Percentiles rank a stretch among this genome's conserved stretches.
Conservation (phyloP, 257 asterid genomes). For the Cruciata laevipes region DNA sequence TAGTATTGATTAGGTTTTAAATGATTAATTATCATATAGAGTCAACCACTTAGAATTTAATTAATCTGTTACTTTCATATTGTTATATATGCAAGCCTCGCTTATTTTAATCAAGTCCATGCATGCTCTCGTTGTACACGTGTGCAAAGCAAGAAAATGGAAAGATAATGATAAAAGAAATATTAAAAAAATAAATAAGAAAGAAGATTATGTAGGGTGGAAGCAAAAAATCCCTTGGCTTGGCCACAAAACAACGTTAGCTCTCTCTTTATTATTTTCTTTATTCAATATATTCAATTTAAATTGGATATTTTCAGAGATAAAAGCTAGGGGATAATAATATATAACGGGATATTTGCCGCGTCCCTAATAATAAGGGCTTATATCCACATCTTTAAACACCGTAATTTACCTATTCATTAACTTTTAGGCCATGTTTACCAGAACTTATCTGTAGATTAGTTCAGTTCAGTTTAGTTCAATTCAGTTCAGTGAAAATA, state of each 20-base stretch:
- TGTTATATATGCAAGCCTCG: background rate
- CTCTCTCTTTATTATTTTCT: slow-evolving; percentile 7
- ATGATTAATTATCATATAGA: background rate
- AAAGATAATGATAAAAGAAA: background rate
- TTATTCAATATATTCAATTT: too few relatives aligned
- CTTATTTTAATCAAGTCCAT: slow-evolving; percentile 2
- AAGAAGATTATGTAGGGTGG: slow-evolving; percentile 33
- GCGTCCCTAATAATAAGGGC: too few relatives aligned
- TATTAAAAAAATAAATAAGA: background rate
- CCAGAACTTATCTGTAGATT: too few relatives aligned
- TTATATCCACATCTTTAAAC: too few relatives aligned
- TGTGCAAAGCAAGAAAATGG: slow-evolving; percentile 21
- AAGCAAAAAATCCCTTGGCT: slow-evolving; percentile 40
- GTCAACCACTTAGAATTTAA: background rate
- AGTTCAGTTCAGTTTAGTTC: too few relatives aligned
- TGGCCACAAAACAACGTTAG: slow-evolving; percentile 32
- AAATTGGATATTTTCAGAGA: too few relatives aligned
- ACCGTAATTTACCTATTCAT: too few relatives aligned
- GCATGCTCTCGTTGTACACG: slow-evolving; percentile 23
- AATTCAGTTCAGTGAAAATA: too few relatives aligned
- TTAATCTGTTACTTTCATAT: background rate
- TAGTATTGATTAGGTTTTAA: background rate
- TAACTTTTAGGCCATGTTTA: too few relatives aligned
- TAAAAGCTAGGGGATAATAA: too few relatives aligned
- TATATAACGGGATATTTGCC: too few relatives aligned